Percentiles rank a stretch among this genome's conserved stretches.
Conservation (phyloP, 208 protist species). For the Acanthamoeba polyphaga region DNA sequence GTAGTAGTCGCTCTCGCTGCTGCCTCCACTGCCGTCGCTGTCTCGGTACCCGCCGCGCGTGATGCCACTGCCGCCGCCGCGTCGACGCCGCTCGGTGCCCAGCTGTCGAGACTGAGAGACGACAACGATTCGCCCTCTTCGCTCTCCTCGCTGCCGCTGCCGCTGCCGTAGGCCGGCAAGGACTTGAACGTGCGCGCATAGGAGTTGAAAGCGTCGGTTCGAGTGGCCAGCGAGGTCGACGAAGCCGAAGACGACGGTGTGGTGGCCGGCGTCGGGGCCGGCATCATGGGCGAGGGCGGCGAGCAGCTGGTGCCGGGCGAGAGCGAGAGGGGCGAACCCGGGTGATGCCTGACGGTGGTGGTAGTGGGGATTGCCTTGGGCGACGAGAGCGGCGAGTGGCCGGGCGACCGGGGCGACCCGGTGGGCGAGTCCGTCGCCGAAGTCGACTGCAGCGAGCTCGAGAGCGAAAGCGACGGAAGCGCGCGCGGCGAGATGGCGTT, state of each 20-base stretch:
- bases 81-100: neutral
- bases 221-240: neutral
- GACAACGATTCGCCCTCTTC: constrained; percentile 1
- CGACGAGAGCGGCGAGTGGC: constrained; percentile 20
- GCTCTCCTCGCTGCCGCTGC: constrained; percentile 43
- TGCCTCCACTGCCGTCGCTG: neutral
- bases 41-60: neutral
- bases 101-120: neutral
- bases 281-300: neutral
- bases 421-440: neutral
- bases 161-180: neutral
- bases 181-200: neutral
- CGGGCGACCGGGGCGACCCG: neutral
- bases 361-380: constrained; percentile 22
- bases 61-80: no score
- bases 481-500: constrained; percentile 5
- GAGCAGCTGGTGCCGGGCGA: neutral
- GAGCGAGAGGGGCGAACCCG: neutral
- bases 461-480: neutral
- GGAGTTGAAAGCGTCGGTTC: neutral
- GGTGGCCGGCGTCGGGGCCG: neutral
- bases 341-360: neutral
- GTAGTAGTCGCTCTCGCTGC: constrained; percentile 19
- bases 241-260: neutral
- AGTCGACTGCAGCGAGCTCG: neutral